Evolutionary conservation across 2,329 filamentous ascomycete genomes (phyloP), one percentile per base, ranked within the genome.

Genomic region (Aspergillus quadricinctus): DNA sequence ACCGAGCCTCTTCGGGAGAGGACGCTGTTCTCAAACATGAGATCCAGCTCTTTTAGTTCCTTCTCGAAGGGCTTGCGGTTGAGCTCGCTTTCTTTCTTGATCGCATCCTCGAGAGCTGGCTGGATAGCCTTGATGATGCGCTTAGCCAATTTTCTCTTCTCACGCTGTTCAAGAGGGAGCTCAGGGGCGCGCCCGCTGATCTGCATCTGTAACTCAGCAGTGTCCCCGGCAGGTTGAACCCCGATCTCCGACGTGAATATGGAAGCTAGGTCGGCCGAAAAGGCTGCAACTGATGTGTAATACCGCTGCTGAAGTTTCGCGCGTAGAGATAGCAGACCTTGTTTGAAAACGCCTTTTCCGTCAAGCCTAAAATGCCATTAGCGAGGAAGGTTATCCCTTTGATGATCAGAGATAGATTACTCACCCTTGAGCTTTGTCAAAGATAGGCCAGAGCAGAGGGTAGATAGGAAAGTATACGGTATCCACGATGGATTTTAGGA

Each of bases 381-480:
- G 58, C 55, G 49, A 28, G 46, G 25, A 37, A 4, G 10, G 43
- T 28, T 35, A 40, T 9, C 46, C 35, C 41, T 14, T 11, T 55
- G 21, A 4, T 9, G 53, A 37, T 14, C 23, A 14, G 14, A 41
- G 55, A 46, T 51, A 45, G 27, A 56, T 28, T 55, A 84, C 92
- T 84, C 83, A 97, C 91, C 80, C 80, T 67, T 89, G 81, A 9
- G 91, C 91, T 74, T 88, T 91, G 43, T 92, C 88, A 50, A 97
- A 79, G 28, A 94, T 87, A 3, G 90, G 88, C 67, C 82, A 83
- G 23, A 99, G 81, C 51, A 95, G 77, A 64, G 86, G 86, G 55
- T 87, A 83, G 14, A 97, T 84, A 0, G 94, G 94, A 64, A 97
- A 97, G 75, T 97, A 99, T 64, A 95, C 88, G 37, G 85, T 88